These are phyloP conservation scores for Aureobasidium sp. DNA, from an alignment of 2,329 filamentous ascomycete genomes.

Conservation along the genomic window DNA sequence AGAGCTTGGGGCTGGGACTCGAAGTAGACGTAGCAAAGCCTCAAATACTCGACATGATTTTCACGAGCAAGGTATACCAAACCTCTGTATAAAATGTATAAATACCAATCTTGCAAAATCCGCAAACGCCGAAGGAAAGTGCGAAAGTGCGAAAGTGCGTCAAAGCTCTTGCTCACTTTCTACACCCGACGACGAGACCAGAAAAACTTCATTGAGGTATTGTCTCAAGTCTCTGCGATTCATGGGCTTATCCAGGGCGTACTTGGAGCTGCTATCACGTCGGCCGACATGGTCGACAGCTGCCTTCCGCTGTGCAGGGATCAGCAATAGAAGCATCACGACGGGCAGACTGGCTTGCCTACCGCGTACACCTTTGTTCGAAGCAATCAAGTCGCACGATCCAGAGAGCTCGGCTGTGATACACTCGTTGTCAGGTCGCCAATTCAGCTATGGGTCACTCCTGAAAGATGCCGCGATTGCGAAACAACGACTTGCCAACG, in stretches of 20 bases:
- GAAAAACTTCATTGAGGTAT: background rate
- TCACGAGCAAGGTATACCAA: no score
- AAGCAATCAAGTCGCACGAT: constrained; percentile 73
- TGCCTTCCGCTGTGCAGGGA: background rate
- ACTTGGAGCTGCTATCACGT: background rate
- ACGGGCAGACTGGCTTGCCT: constrained; percentile 22
- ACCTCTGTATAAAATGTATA: no score
- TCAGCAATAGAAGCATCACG: constrained; percentile 35
- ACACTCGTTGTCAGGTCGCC: constrained; percentile 67
- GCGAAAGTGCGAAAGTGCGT: background rate
- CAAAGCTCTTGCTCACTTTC: background rate
- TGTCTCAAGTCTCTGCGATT: no score
- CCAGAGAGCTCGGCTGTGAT: constrained; percentile 64
- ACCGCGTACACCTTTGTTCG: constrained; percentile 71
- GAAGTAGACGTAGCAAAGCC: background rate
- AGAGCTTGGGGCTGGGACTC: constrained; percentile 22
- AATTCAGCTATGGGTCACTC: constrained; percentile 80
- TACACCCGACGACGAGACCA: background rate
- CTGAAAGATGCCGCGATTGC: constrained; percentile 68
- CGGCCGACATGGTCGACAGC: background rate
- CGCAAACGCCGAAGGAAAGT: background rate
- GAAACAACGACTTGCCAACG: constrained; percentile 56
- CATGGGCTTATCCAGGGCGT: background rate
- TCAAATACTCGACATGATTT: no score
- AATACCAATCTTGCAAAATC: background rate